Percentiles rank a stretch among this genome's conserved stretches.
Evolutionary conservation across 148 eudicot species (phyloP).

Genomic region (Rhododendron mucronatum): DNA sequence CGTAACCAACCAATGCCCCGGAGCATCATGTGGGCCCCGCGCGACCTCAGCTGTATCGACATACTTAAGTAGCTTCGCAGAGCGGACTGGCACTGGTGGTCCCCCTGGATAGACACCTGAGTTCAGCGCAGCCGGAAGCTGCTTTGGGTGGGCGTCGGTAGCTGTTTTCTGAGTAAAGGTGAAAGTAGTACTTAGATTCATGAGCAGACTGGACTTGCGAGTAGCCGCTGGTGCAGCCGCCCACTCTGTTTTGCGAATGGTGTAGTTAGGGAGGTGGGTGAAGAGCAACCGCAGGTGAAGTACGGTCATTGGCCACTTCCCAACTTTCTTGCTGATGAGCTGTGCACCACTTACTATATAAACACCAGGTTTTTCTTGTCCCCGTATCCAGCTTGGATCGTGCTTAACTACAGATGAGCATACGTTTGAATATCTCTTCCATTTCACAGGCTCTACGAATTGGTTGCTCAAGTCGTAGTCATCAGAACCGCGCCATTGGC

Average conservation of each 20-base stretch:
- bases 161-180: conserved; percentile 54
- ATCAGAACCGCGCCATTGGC: conserved; percentile 83
- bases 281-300: conserved; percentile 80
- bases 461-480: conserved; percentile 44
- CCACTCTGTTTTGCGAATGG: conserved; percentile 72
- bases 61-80: conserved; percentile 60
- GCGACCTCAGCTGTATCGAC: conserved; percentile 64
- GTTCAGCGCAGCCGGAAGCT: conserved; percentile 63
- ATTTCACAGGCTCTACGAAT: conserved; percentile 62
- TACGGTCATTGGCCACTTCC: conserved; percentile 75
- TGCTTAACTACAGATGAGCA: conserved; percentile 71
- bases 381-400: conserved; percentile 58
- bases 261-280: conserved; percentile 67
- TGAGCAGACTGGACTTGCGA: conserved; percentile 64
- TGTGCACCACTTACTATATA: conserved; percentile 93
- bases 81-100: conserved; percentile 69
- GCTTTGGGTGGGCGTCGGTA: conserved; percentile 48
- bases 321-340: conserved; percentile 51
- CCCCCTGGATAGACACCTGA: conserved; percentile 91
- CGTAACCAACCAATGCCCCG: conserved; percentile 93
- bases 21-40: conserved; percentile 80
- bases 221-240: conserved; percentile 61
- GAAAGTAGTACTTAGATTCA: conserved; percentile 74
- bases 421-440: conserved; percentile 70
- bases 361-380: conserved; percentile 45